Evolutionary conservation across 306 rosid genomes (phyloP).

Genomic region (Mimosa pudica): DNA sequence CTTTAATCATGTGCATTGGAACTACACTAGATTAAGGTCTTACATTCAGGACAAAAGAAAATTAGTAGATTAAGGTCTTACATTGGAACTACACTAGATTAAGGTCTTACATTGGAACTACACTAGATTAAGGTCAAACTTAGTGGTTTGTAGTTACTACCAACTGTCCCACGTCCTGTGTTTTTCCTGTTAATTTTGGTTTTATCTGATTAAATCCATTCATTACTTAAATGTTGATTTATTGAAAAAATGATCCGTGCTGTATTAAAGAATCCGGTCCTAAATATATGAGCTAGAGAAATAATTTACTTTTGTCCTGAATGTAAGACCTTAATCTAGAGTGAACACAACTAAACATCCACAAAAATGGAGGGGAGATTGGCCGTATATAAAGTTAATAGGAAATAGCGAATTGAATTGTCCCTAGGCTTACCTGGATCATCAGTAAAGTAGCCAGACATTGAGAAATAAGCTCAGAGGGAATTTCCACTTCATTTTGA

Average conservation of each 20-base stretch:
- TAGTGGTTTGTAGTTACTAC: neutral
- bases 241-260: neutral
- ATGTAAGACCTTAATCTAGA: too few species aligned
- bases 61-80: too few species aligned
- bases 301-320: too few species aligned
- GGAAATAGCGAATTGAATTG: conserved; percentile 28
- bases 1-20: too few species aligned
- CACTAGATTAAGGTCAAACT: neutral
- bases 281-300: too few species aligned
- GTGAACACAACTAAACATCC: conserved; percentile 26
- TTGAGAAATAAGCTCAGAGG: conserved; percentile 78
- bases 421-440: conserved; percentile 71
- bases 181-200: neutral
- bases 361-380: conserved; percentile 20
- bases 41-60: too few species aligned
- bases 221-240: conserved; percentile 23
- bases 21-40: too few species aligned
- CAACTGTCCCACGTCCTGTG: neutral
- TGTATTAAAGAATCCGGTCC: neutral
- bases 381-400: conserved; percentile 25
- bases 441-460: conserved; percentile 81
- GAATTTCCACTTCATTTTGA: conserved; percentile 66
- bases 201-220: neutral
- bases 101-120: too few species aligned
- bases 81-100: too few species aligned